These are phyloP conservation scores for apple (Malus domestica) DNA, from an alignment of 306 rosid genomes.

Conservation along the genomic window DNA sequence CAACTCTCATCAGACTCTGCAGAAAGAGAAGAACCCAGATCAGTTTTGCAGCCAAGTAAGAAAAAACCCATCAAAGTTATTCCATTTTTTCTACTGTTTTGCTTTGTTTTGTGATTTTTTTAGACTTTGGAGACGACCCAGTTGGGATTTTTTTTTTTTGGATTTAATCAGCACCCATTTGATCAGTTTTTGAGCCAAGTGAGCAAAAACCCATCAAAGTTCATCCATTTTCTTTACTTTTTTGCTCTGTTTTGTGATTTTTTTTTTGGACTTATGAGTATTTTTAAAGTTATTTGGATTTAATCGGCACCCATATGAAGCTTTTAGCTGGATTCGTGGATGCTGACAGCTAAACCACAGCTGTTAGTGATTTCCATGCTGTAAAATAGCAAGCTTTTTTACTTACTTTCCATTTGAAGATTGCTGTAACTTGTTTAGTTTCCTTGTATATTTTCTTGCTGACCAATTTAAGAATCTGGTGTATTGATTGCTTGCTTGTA, in stretches of 20 bases:
- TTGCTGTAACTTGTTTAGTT: background rate
- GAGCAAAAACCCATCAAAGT: constrained; percentile 12
- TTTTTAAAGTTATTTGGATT: constrained; percentile 18
- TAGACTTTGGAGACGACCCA: constrained; percentile 12
- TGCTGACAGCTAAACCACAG: constrained; percentile 3
- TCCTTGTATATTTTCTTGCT: background rate
- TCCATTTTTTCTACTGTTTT: constrained; percentile 2
- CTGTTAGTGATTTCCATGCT: background rate
- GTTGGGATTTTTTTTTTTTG: background rate
- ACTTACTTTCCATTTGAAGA: background rate
- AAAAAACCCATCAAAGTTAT: constrained; percentile 3
- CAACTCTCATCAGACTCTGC: constrained; percentile 3
- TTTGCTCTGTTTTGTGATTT: constrained; percentile 12
- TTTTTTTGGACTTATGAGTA: constrained; percentile 11
- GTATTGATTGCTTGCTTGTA: background rate
- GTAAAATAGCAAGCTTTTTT: background rate
- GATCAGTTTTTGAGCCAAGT: constrained; percentile 38
- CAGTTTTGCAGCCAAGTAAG: constrained; percentile 32
- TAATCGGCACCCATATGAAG: constrained; percentile 20
- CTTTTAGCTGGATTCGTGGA: background rate
- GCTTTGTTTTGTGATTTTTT: constrained; percentile 23
- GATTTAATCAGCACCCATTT: constrained; percentile 19
- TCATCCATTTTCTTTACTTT: background rate
- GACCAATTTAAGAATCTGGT: constrained; percentile 2
- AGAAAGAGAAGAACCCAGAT: constrained; percentile 29